Conservation (phyloP, 208 protist genomes). For the Novymonas esmeraldas region DNA sequence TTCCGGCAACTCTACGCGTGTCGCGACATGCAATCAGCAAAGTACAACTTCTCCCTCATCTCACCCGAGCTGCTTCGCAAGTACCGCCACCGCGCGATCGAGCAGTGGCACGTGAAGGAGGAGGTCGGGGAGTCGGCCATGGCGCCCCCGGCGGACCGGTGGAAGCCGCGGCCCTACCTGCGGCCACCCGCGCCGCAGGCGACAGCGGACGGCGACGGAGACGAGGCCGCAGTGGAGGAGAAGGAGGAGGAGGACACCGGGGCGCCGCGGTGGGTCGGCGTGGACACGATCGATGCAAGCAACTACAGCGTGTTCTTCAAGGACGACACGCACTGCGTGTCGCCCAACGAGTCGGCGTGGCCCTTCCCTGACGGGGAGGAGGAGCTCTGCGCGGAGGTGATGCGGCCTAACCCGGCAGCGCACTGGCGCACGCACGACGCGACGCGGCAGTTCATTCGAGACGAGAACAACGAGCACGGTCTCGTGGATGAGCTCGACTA, state of each 20-base stretch:
- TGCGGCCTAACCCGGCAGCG: constrained; percentile 30
- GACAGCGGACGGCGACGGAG: not conserved
- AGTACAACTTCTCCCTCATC: constrained; percentile 62
- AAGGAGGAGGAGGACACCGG: no score
- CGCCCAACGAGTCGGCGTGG: constrained; percentile 20
- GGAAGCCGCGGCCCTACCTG: constrained; percentile 30
- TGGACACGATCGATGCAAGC: constrained; percentile 28
- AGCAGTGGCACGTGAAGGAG: constrained; percentile 10
- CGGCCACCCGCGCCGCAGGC: not conserved
- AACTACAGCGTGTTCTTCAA: constrained; percentile 46
- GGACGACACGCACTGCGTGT: constrained; percentile 26
- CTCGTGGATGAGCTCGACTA: not conserved
- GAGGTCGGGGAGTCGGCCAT: constrained; percentile 20
- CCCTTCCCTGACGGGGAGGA: constrained; percentile 21
- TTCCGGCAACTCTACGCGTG: constrained; percentile 62
- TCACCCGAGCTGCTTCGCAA: constrained; percentile 30
- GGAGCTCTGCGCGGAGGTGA: constrained; percentile 27
- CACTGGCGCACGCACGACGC: constrained; percentile 37
- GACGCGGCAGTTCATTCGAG: constrained; percentile 4
- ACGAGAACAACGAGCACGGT: not conserved
- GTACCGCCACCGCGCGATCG: constrained; percentile 25
- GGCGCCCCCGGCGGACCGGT: constrained; percentile 10
- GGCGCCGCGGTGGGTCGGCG: constrained; percentile 21
- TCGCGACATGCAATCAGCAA: constrained; percentile 47
- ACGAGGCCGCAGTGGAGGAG: not conserved